These are phyloP conservation scores for Chenopodium formosanum DNA, from an alignment of 148 eudicot genomes.

Conservation along the genomic window DNA sequence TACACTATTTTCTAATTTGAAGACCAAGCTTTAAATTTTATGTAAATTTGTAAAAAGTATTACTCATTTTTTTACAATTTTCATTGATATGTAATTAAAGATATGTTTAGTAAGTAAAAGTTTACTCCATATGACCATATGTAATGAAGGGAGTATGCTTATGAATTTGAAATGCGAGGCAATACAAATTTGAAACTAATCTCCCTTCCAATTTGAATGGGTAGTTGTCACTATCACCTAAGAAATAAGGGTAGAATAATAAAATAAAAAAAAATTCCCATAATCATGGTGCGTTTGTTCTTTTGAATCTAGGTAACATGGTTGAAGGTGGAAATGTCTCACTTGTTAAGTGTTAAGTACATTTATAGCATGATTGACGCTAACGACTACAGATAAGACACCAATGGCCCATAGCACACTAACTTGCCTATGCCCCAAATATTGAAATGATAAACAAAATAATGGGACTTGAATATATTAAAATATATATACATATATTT, in stretches of 20 bases:
- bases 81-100: too few species aligned
- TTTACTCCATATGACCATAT: too few species aligned
- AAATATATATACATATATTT: too few species aligned
- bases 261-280: background rate
- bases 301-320: background rate
- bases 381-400: conserved; percentile 1
- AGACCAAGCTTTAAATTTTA: too few species aligned
- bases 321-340: background rate
- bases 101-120: too few species aligned
- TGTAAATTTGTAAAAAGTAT: too few species aligned
- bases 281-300: background rate
- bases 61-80: too few species aligned
- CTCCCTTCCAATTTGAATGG: background rate
- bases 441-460: background rate
- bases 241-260: background rate
- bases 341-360: background rate
- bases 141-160: too few species aligned
- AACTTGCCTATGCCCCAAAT: background rate
- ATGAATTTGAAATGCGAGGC: too few species aligned
- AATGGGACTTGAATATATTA: background rate
- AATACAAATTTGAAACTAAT: background rate
- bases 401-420: background rate
- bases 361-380: conserved; percentile 17
- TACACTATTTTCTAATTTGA: too few species aligned
- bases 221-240: background rate